Evolutionary conservation across 768 basidiomycete genomes (phyloP).

Genomic region (Hygrocybe coccinea): DNA sequence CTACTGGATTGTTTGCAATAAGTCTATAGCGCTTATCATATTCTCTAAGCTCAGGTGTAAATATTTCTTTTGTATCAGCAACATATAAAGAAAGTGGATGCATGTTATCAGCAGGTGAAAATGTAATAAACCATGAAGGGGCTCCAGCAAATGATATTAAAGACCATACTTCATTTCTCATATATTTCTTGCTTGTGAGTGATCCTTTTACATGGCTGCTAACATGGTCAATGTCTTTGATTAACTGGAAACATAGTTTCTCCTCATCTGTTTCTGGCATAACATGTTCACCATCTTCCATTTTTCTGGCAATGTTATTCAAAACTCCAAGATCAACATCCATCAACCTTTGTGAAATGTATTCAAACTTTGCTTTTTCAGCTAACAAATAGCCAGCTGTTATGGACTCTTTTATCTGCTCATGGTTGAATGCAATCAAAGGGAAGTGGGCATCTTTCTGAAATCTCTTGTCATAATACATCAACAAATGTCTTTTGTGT

Average conservation of each 20-base stretch:
- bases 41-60: conserved; percentile 7
- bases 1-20: conserved; percentile 24
- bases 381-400: conserved; percentile 26
- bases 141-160: conserved; percentile 17
- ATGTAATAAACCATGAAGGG: conserved; percentile 26
- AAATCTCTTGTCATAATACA: conserved; percentile 31
- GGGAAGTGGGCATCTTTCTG: conserved; percentile 24
- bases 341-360: conserved; percentile 20
- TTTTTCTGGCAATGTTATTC: conserved; percentile 2
- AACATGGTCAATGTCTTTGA: conserved; percentile 34
- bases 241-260: conserved; percentile 29
- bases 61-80: conserved; percentile 17
- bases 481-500: conserved; percentile 20
- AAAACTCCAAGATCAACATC: conserved; percentile 18
- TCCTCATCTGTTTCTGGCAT: conserved; percentile 24
- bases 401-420: conserved; percentile 23
- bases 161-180: conserved; percentile 13
- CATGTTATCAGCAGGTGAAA: conserved; percentile 26
- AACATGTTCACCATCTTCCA: no score
- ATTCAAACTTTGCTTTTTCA: conserved; percentile 22
- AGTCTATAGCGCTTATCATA: conserved; percentile 9
- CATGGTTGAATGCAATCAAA: conserved; percentile 28
- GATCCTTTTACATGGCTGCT: conserved; percentile 25
- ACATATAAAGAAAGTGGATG: conserved; percentile 31
- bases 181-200: neutral